Percentiles rank a stretch among this genome's conserved stretches.
phyloP scores from a whole-genome alignment of 1,284 basidiomycete species.

The Naganishia cerealis region DNA sequence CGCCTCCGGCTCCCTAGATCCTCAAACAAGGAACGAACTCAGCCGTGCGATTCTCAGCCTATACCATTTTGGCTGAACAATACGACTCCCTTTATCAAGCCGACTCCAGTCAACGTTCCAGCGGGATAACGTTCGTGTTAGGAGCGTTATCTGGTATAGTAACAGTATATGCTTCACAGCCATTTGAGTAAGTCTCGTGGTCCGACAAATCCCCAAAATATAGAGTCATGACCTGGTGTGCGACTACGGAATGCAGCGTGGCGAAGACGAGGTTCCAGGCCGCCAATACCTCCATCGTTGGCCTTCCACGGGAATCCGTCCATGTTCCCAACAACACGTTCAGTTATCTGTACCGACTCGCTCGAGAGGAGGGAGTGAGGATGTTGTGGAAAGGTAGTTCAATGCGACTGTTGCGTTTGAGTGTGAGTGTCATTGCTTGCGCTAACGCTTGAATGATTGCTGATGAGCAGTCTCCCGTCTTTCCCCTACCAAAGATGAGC shows the following conservation, averaged over 20 bases:
- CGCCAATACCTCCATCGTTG: background rate
- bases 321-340: background rate
- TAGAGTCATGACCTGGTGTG: too few relatives aligned
- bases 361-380: background rate
- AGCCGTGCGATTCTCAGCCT: constrained; percentile 4
- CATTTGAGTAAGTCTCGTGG: background rate
- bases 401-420: constrained; percentile 3
- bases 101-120: background rate
- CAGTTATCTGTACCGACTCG: background rate
- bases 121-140: background rate
- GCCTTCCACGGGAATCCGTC: background rate
- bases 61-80: constrained; percentile 4
- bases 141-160: background rate
- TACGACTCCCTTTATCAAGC: background rate
- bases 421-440: background rate
- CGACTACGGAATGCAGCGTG: too few relatives aligned
- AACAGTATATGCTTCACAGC: constrained; percentile 3
- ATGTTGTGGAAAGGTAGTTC: constrained; percentile 6
- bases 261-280: background rate
- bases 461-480: background rate
- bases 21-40: constrained; percentile 9
- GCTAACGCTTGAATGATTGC: background rate
- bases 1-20: background rate
- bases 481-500: background rate
- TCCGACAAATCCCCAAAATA: background rate